phyloP scores from a whole-genome alignment of 1,139 yeast genomes.

The Hansenula lynferdii region DNA sequence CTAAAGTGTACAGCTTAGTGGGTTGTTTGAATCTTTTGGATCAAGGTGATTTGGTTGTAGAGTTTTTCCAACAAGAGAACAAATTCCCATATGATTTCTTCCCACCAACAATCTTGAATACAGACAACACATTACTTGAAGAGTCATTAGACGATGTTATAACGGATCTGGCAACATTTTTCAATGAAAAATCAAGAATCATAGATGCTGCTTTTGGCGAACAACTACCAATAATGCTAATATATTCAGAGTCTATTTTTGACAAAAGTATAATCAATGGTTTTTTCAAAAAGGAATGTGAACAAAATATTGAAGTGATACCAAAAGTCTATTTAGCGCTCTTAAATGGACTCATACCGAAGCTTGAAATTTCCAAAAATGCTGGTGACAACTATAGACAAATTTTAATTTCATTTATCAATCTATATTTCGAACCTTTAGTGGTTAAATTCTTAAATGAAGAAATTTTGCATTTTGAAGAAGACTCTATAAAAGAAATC shows the following conservation, averaged over 20 bases:
- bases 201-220: conserved; percentile 30
- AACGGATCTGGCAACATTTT: conserved; percentile 20
- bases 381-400: conserved; percentile 27
- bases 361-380: conserved; percentile 24
- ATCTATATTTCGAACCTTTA: conserved; percentile 31
- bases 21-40: conserved; percentile 32
- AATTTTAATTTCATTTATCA: conserved; percentile 25
- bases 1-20: conserved; percentile 32
- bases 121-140: conserved; percentile 26
- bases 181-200: conserved; percentile 28
- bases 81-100: conserved; percentile 33
- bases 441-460: conserved; percentile 35
- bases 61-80: conserved; percentile 41
- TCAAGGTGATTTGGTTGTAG: conserved; percentile 39
- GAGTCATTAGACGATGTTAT: conserved; percentile 20
- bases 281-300: conserved; percentile 44
- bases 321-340: conserved; percentile 26
- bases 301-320: conserved; percentile 37
- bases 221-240: conserved; percentile 29
- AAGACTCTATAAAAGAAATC: conserved; percentile 22
- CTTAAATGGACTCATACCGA: conserved; percentile 21
- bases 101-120: conserved; percentile 24
- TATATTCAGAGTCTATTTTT: conserved; percentile 28
- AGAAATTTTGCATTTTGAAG: conserved; percentile 31
- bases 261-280: conserved; percentile 43